Evolutionary conservation across 176 grass and related monocot genomes (phyloP), one percentile per base, ranked within the genome.

Genomic region (bread wheat (Triticum aestivum)): DNA sequence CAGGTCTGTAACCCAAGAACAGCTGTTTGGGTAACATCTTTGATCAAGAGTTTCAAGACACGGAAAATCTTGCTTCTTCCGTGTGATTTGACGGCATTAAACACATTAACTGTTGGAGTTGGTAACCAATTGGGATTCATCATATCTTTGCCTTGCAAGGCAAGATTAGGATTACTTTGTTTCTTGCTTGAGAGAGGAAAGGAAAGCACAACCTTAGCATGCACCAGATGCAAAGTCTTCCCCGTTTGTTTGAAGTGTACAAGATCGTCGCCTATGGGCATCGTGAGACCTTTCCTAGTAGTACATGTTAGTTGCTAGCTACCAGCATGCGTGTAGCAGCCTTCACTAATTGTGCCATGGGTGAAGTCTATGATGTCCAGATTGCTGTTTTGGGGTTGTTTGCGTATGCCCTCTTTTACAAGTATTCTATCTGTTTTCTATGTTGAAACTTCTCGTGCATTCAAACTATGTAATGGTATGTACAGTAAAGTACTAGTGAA

Each of bases 171-270:
- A 85, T 72, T 82, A 3, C 73, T 81, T 39, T 38, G 9, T 81
- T 91, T 71, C 86, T 85, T 85, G 82, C 34, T 88, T 42, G 81
- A 44, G 77, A 81, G 71, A 85, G 64, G 70, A 88, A 87, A 85
- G 64, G 70, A 88, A 87, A 86, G 84, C 65, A 91, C 75, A 88
- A 75, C 27, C 63, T 85, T 84, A 24, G 77, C 89, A 85, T 72
- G 39, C 18, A 81, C 69, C 77, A 14, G 77, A 85, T 91, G 89
- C 86, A 88, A 91, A 91, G 30, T 32, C 30, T 85, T 75, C 18
- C 62, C 77, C 41, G 37, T 17, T 71, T 70, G n/a, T 74, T 74
- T 68, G 67, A 37, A 79, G 61, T 45, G 49, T 56, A 54, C 38
- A 84, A 59, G 54, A 45, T 84, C 24, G 79, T 78, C 54, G 29